Percentiles rank a stretch among this genome's conserved stretches.
These are phyloP conservation scores for Pterocarpus macrocarpus DNA, from an alignment of 306 rosid species.

Conservation along the genomic window DNA sequence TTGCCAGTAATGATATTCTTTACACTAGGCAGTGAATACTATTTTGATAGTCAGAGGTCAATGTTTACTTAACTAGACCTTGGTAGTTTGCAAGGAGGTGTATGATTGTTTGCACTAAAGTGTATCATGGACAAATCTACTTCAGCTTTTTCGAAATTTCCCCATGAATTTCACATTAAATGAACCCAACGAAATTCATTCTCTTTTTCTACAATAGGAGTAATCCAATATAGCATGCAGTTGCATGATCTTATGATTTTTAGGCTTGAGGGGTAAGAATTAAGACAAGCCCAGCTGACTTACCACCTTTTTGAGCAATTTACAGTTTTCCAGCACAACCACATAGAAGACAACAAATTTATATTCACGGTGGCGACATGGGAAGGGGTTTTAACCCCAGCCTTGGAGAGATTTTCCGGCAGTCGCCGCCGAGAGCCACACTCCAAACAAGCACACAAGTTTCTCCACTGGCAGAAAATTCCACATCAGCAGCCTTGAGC, in stretches of 20 bases:
- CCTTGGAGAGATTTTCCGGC: constrained; percentile 36
- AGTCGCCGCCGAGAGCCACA: constrained; percentile 45
- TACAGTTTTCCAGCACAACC: constrained; percentile 56
- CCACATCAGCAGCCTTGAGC: constrained; percentile 57
- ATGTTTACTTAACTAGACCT: no score
- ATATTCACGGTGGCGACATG: constrained; percentile 31
- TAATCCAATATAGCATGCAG: constrained; percentile 17
- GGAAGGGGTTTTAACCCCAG: constrained; percentile 47
- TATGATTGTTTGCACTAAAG: not conserved
- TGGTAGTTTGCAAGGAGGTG: not conserved
- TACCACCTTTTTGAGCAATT: constrained; percentile 19
- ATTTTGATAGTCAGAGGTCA: not conserved
- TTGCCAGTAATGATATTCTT: not conserved
- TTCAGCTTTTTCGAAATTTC: not conserved
- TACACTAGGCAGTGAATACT: not conserved
- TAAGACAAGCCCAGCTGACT: not conserved
- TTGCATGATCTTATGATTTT: constrained; percentile 22
- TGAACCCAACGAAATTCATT: not conserved
- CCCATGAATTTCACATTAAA: not conserved
- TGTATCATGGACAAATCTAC: not conserved
- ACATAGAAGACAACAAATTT: constrained; percentile 35
- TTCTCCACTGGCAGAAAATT: constrained; percentile 40
- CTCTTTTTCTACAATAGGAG: constrained; percentile 13
- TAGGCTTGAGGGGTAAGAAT: not conserved
- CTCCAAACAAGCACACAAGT: constrained; percentile 45